Percentiles rank a stretch among this genome's conserved stretches.
Conservation (phyloP, 768 basidiomycete genomes). For the Boletus sp. region DNA sequence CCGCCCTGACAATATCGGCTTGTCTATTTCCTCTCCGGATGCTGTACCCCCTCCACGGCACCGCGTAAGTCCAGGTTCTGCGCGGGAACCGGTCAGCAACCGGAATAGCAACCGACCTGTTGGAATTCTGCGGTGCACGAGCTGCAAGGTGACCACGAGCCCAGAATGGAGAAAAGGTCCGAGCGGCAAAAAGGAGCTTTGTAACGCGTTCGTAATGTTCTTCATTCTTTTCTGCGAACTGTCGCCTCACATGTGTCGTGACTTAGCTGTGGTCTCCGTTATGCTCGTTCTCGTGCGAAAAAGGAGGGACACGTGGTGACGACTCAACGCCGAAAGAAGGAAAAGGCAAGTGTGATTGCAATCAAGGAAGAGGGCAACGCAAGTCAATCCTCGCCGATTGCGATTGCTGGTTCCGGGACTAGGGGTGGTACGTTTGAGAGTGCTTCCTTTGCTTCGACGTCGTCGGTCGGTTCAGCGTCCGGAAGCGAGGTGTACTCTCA, state of each 20-base stretch:
- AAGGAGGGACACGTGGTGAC: conserved; percentile 64
- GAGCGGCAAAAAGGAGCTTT: conserved; percentile 86
- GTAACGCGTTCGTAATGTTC: conserved; percentile 73
- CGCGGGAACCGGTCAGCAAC: conserved; percentile 44
- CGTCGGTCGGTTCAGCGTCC: conserved; percentile 53
- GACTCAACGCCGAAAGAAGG: conserved; percentile 57
- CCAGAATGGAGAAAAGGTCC: conserved; percentile 93
- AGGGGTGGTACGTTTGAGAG: conserved; percentile 48
- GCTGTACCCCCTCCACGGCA: conserved; percentile 56
- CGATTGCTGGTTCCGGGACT: conserved; percentile 44
- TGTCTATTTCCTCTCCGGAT: conserved; percentile 34
- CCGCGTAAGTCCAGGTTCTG: conserved; percentile 50
- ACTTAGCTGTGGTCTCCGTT: conserved; percentile 76
- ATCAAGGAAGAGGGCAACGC: conserved; percentile 26
- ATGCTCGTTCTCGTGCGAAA: conserved; percentile 84
- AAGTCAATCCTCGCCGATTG: conserved; percentile 33
- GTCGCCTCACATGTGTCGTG: conserved; percentile 22
- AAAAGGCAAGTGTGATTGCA: conserved; percentile 40
- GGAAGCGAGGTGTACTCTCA: conserved; percentile 56
- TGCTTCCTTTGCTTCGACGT: conserved; percentile 44
- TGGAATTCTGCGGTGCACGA: conserved; percentile 70
- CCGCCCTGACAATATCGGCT: conserved; percentile 29
- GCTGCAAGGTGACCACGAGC: conserved; percentile 77
- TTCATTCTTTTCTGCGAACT: conserved; percentile 10
- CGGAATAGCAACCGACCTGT: conserved; percentile 59